Conservation (phyloP, 106 monocot genomes). For the Apostasia shenzhenica region DNA sequence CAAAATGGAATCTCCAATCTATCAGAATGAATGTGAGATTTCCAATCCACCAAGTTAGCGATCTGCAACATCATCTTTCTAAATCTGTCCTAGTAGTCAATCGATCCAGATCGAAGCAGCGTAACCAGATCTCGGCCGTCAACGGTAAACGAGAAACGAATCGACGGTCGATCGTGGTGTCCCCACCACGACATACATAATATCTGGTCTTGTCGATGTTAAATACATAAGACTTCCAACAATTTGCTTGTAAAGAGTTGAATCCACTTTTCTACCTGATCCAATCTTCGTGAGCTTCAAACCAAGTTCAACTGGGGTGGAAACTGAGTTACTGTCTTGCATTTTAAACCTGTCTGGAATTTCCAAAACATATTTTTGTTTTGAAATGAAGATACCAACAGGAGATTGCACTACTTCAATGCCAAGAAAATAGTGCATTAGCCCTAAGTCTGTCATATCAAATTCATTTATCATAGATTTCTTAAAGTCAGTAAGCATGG, state of each 20-base stretch:
- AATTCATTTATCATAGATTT: background rate
- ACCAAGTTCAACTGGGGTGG: slow-evolving; percentile 8
- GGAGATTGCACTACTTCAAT: slow-evolving; percentile 1
- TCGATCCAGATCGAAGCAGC: too few species aligned
- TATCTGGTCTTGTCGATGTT: background rate
- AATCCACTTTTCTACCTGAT: background rate
- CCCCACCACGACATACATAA: background rate
- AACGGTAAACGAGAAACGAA: too few species aligned
- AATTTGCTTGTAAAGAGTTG: slow-evolving; percentile 7
- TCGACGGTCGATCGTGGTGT: too few species aligned
- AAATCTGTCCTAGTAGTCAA: too few species aligned
- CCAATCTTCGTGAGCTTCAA: slow-evolving; percentile 8
- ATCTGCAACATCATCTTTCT: too few species aligned
- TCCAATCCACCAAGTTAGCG: too few species aligned
- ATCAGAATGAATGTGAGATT: too few species aligned
- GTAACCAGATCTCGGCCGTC: too few species aligned
- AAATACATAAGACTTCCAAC: slow-evolving; percentile 10
- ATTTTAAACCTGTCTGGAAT: slow-evolving; percentile 12
- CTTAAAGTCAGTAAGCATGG: slow-evolving; percentile 10
- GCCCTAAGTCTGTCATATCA: slow-evolving; percentile 7
- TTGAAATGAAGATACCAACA: slow-evolving; percentile 12
- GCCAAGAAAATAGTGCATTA: slow-evolving; percentile 9
- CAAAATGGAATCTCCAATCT: too few species aligned
- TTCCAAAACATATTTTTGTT: background rate
- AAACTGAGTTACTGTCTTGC: slow-evolving; percentile 13